Conservation (phyloP, 2,329 filamentous ascomycete genomes). For the Juglanconis juglandina region DNA sequence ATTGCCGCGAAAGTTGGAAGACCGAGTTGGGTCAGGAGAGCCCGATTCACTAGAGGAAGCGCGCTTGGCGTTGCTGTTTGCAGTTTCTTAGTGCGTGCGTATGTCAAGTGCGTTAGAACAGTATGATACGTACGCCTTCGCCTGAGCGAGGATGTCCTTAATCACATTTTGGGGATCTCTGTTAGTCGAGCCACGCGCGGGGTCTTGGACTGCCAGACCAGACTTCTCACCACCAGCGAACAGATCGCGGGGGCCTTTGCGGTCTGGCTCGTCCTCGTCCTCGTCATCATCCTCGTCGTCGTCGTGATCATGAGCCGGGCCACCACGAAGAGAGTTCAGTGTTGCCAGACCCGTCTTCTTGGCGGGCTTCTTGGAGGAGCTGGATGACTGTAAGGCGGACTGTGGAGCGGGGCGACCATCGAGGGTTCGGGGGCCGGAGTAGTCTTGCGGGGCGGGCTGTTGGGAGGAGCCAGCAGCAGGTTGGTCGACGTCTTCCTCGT, state of each 20-base stretch:
- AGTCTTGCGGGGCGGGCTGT: slow-evolving; percentile 32
- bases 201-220: slow-evolving; percentile 65
- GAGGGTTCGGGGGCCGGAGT: slow-evolving; percentile 60
- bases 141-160: slow-evolving; percentile 62
- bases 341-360: slow-evolving; percentile 62
- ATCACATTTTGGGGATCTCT: slow-evolving; percentile 53
- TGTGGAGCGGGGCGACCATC: slow-evolving; percentile 58
- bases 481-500: slow-evolving; percentile 47
- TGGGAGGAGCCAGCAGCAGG: slow-evolving; percentile 38
- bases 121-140: slow-evolving; percentile 50
- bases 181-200: slow-evolving; percentile 39
- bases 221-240: slow-evolving; percentile 88
- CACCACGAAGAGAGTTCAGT: slow-evolving; percentile 52
- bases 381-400: slow-evolving; percentile 32
- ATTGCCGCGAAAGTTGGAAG: slow-evolving; percentile 58
- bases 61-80: slow-evolving; percentile 56
- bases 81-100: background rate
- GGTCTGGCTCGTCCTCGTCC: slow-evolving; percentile 52
- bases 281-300: slow-evolving; percentile 60
- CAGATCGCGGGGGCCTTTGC: slow-evolving; percentile 61
- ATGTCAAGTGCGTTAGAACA: background rate
- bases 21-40: slow-evolving; percentile 48
- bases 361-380: slow-evolving; percentile 38
- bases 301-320: slow-evolving; percentile 51
- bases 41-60: slow-evolving; percentile 25